Evolutionary conservation across 2,329 filamentous ascomycete genomes (phyloP).

Genomic region (Alternaria gaisen): DNA sequence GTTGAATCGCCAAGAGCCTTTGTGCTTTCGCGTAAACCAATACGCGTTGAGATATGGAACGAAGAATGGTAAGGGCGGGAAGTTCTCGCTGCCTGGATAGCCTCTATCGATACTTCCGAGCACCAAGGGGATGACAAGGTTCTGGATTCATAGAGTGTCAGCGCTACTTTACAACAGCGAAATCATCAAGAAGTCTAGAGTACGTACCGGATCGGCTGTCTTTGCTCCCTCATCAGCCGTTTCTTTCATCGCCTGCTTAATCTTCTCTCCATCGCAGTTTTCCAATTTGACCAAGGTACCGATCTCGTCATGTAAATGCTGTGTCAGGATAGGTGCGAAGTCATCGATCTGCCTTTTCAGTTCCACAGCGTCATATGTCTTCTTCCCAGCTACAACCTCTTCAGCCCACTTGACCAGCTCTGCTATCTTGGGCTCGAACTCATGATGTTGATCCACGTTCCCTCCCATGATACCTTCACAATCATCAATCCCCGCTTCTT

Average conservation of each 20-base stretch:
- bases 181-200: background rate
- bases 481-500: conserved; percentile 23
- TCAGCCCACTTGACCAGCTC: conserved; percentile 35
- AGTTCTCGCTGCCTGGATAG: conserved; percentile 44
- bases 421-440: conserved; percentile 43
- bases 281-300: conserved; percentile 26
- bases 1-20: conserved; percentile 47
- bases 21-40: conserved; percentile 41
- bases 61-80: conserved; percentile 47
- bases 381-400: conserved; percentile 1
- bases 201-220: conserved; percentile 18
- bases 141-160: background rate
- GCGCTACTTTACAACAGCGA: background rate
- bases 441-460: conserved; percentile 47
- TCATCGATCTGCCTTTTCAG: conserved; percentile 24
- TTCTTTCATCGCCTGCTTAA: conserved; percentile 16
- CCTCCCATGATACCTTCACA: conserved; percentile 35
- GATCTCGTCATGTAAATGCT: conserved; percentile 35
- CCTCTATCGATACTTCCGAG: conserved; percentile 46
- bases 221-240: conserved; percentile 3
- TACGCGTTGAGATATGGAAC: conserved; percentile 48
- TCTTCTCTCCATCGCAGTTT: conserved; percentile 17
- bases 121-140: conserved; percentile 41
- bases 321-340: conserved; percentile 25
- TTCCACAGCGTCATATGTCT: conserved; percentile 18